A percentile compares a stretch with the other conserved stretches of the same genome.
phyloP scores from a whole-genome alignment of 169 alveolate species.

The Eimeria necatrix region DNA sequence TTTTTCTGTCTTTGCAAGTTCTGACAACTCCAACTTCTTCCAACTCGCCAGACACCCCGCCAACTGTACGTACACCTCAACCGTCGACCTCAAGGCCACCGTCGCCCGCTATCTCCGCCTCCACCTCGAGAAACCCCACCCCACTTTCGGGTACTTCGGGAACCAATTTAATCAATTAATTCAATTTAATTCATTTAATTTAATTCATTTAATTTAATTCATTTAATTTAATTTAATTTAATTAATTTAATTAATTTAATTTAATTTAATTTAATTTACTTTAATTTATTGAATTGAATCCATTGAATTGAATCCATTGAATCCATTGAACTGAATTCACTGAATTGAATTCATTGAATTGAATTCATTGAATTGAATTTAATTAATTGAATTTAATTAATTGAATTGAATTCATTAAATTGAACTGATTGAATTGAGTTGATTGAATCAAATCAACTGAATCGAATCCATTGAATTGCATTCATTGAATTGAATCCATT shows the following conservation, averaged over 20 bases:
- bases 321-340: not conserved
- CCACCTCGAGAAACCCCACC: constrained; percentile 87
- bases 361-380: not conserved
- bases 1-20: constrained; percentile 86
- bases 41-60: constrained; percentile 75
- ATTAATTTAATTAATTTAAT: not conserved
- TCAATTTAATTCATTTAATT: not conserved
- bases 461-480: too few relatives aligned
- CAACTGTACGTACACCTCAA: constrained; percentile 84
- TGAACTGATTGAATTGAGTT: too few relatives aligned
- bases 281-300: not conserved
- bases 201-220: not conserved
- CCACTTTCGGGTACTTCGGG: constrained; percentile 83
- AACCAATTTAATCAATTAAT: not conserved
- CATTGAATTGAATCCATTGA: not conserved
- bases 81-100: constrained; percentile 84
- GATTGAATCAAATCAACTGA: not conserved
- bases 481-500: too few relatives aligned
- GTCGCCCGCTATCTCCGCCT: constrained; percentile 87
- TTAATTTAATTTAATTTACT: not conserved
- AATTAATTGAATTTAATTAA: not conserved
- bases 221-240: not conserved
- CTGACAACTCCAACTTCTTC: constrained; percentile 86
- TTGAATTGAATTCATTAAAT: not conserved
- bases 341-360: not conserved